Base-by-base conservation (phyloP, 257 asterid species). In the Fraxinus excelsior region DNA sequence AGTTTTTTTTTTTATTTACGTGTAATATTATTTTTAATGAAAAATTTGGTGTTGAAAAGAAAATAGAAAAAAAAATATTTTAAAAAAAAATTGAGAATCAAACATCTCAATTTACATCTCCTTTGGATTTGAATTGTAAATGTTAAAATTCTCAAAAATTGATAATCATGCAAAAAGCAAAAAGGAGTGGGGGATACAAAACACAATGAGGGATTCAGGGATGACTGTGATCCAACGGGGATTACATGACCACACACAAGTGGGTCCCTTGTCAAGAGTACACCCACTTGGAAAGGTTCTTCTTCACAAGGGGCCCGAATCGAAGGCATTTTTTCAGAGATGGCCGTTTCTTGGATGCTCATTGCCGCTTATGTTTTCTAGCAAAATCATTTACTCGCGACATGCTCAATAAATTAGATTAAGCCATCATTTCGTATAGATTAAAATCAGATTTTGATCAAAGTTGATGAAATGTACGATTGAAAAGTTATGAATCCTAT, bases 161-260 rank as follows among this genome's bases (percentile, higher is more conserved):
- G 78, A 60, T 23, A 62, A 26, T 60, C 64, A 56, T 38, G 71
- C 35, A 12, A 26, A 38, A 42, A 26, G 68, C 35, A 10, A 25
- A 21, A 62, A 62, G 60, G 19, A 34, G 7, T 16, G 76, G 5
- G 77, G 60, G 53, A 77, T 70, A 74, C 70, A 35, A 79, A 58
- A 78, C 71, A 58, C 74, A 46, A 16, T 46, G 3, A 56, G 67
- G 66, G 69, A 73, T 26, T 38, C 49, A 51, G 81, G 35, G 86
- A 75, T 87, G 90, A 87, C 85, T 74, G 69, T 37, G 83, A 83
- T 86, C 90, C 90, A 82, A 79, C 90, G 82, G 86, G 94, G 90
- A 74, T 74, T 23, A 67, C 76, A 81, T 26, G 82, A 72, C 79
- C 71, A 68, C 80, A 80, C 28, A 72, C 71, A 70, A 25, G 82